A percentile compares a stretch with the other conserved stretches of the same genome.
These are phyloP conservation scores for Fonsecaea pugnacius DNA, from an alignment of 2,329 filamentous ascomycete species.

Conservation along the genomic window DNA sequence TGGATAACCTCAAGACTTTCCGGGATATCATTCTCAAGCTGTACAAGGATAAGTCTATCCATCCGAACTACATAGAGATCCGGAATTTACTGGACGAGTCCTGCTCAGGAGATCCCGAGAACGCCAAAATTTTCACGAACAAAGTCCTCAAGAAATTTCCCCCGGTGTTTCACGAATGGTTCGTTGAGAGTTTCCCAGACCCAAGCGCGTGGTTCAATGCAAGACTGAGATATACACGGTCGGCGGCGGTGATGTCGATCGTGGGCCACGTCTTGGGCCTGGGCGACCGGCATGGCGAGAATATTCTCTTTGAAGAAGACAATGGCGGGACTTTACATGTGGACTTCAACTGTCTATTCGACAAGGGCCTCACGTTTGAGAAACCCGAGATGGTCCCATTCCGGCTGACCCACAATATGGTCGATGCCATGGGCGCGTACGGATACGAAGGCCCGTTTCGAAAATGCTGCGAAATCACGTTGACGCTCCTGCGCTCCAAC, in stretches of 20 bases:
- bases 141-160: conserved; percentile 65
- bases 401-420: conserved; percentile 97
- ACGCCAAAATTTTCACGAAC: conserved; percentile 58
- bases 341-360: conserved; percentile 99
- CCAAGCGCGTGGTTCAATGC: conserved; percentile 91
- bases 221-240: conserved; percentile 85
- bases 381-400: conserved; percentile 96
- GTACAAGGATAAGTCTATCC: conserved; percentile 75
- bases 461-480: conserved; percentile 84
- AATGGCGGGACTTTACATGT: conserved; percentile 96
- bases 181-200: conserved; percentile 91
- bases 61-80: conserved; percentile 67
- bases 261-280: conserved; percentile 91
- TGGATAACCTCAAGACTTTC: conserved; percentile 91
- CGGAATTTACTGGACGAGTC: conserved; percentile 66
- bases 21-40: conserved; percentile 84
- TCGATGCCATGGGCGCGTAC: conserved; percentile 91
- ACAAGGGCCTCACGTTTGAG: conserved; percentile 93
- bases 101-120: conserved; percentile 53
- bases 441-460: conserved; percentile 93
- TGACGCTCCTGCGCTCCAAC: conserved; percentile 82
- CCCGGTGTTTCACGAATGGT: conserved; percentile 89
- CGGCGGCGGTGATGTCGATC: conserved; percentile 99
- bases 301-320: conserved; percentile 90
- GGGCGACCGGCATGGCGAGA: conserved; percentile 95